Base-by-base conservation (phyloP, 1,139 yeast species). In the Kodamaea ohmeri region DNA sequence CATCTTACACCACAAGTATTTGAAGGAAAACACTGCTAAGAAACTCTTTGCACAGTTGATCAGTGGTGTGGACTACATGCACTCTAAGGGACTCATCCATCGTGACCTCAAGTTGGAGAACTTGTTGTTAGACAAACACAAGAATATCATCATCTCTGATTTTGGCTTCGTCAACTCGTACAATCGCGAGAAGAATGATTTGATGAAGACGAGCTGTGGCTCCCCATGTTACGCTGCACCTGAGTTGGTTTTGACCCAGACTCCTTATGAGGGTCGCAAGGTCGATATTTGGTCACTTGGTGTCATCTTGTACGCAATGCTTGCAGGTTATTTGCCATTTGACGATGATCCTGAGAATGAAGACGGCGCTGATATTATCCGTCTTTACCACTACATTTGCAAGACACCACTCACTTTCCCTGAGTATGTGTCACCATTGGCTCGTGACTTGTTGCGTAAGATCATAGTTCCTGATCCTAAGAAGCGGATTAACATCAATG, bases 171-270 rank as follows among this genome's bases (percentile, higher is more conserved):
- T 95, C 32, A 92, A 92, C 63, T 83, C 94, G 29, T 92, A 88
- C 64, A 74, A 76, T 43, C 66, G 71, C 25, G 74, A 73, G 22
- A 75, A 75, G 48, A 69, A 70, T 47, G 96, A 88, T 57, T 67
- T 88, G 39, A 92, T 92, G 98, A 83, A 83, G 58, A 92, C 98
- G 1, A 81, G 92, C 35, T 92, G 99, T 63, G 99, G 99, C 2
- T 87, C 96, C 5, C 98, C 98, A 0, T 90, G 98, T 61, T 92
- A 92, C 61, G 97, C 97, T 0, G 98, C 98, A 3, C 98, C 98
- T 0, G 98, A 92, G 60, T 68, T 92, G 44, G 98, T 92, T 3
- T 83, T 90, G 29, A 83, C 94, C 11, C 90, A 83, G 50, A 74
- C 80, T 39, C 92, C 94, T 15, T 92, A 92, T 58, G 89, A 85